These are phyloP conservation scores for Calonectria fujianensis DNA, from an alignment of 2,329 filamentous ascomycete species.

Conservation along the genomic window DNA sequence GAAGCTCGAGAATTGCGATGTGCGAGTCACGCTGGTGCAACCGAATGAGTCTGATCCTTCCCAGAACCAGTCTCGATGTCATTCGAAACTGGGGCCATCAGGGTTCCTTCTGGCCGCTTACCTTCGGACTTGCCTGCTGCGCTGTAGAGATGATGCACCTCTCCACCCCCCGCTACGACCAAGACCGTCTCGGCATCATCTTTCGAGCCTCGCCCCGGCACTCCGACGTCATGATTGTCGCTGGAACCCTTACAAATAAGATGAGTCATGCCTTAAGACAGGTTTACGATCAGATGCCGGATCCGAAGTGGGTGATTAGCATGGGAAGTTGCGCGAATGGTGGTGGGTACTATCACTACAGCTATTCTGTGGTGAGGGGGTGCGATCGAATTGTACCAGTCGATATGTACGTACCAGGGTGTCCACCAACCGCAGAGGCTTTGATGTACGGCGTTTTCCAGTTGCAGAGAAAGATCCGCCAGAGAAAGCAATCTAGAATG, in stretches of 20 bases:
- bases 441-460: conserved; percentile 77
- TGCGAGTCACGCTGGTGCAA: not conserved
- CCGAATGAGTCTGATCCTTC: not conserved
- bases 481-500: conserved; percentile 66
- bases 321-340: conserved; percentile 84
- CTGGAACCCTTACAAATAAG: conserved; percentile 80
- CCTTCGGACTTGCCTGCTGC: conserved; percentile 77
- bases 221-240: conserved; percentile 80
- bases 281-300: conserved; percentile 81
- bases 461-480: conserved; percentile 81
- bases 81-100: conserved; percentile 75
- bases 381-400: conserved; percentile 81
- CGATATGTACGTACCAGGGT: conserved; percentile 81
- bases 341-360: conserved; percentile 86
- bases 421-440: conserved; percentile 70
- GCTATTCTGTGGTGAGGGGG: conserved; percentile 79
- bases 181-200: conserved; percentile 79
- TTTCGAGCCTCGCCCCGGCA: conserved; percentile 80
- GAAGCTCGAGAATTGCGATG: not conserved
- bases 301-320: conserved; percentile 78
- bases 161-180: conserved; percentile 77
- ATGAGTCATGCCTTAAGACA: conserved; percentile 79
- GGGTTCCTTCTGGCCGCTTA: conserved; percentile 76
- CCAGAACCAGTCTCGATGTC: conserved; percentile 72
- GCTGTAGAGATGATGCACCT: conserved; percentile 79